phyloP scores from a whole-genome alignment of 164 flowering plant species.

The Magnolia changhungtana region DNA sequence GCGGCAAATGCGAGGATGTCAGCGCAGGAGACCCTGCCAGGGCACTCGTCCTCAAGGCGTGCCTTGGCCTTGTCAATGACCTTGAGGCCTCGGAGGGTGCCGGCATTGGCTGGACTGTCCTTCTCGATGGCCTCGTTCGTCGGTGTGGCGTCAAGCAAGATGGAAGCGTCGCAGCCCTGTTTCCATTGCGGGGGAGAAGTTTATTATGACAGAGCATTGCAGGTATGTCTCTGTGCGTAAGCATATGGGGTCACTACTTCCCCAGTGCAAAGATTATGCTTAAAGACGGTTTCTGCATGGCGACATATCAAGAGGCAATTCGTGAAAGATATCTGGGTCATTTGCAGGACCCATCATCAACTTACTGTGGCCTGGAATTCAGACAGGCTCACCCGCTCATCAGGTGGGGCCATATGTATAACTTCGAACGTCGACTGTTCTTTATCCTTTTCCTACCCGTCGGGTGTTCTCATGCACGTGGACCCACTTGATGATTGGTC shows the following conservation, averaged over 20 bases:
- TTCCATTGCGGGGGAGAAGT: background rate
- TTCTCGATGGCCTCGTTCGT: slow-evolving; percentile 46
- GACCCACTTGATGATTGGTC: too few relatives aligned
- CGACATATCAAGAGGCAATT: slow-evolving; percentile 24
- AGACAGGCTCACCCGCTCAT: too few relatives aligned
- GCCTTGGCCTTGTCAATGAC: slow-evolving; percentile 54
- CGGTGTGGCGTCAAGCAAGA: slow-evolving; percentile 39
- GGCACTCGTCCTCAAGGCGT: slow-evolving; percentile 39
- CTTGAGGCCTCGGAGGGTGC: slow-evolving; percentile 50
- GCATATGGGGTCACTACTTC: slow-evolving; percentile 12
- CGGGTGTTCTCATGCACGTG: too few relatives aligned
- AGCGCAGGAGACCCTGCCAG: slow-evolving; percentile 59
- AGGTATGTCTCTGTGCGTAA: too few relatives aligned
- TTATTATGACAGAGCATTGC: too few relatives aligned
- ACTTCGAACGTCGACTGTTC: too few relatives aligned
- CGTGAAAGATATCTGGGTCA: background rate
- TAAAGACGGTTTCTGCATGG: slow-evolving; percentile 12
- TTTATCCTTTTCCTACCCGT: too few relatives aligned
- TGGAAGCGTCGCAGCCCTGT: slow-evolving; percentile 70
- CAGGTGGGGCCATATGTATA: too few relatives aligned
- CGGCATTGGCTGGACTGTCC: slow-evolving; percentile 37
- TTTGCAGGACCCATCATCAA: too few relatives aligned
- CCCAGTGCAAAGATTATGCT: slow-evolving; percentile 8
- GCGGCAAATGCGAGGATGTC: slow-evolving; percentile 63
- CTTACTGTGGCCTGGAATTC: too few relatives aligned